phyloP scores from a whole-genome alignment of 2,329 filamentous ascomycete genomes.

The Fusarium concolor region DNA sequence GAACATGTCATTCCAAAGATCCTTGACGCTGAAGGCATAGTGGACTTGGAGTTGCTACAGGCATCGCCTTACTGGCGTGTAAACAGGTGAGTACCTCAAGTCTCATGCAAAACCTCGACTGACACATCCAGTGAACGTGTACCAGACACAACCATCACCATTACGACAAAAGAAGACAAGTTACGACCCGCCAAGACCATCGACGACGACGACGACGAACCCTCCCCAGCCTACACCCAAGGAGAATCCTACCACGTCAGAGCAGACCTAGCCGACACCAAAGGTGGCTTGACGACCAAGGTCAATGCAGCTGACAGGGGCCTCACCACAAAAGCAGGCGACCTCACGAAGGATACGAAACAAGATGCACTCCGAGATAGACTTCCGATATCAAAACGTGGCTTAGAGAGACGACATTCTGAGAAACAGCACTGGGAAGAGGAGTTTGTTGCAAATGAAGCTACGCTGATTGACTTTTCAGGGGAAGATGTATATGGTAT shows the following conservation, averaged over 20 bases:
- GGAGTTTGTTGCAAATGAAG: conserved; percentile 35
- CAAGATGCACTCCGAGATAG: conserved; percentile 10
- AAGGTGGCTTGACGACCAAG: background rate
- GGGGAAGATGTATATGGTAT: conserved; percentile 25
- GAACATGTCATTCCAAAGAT: conserved; percentile 29
- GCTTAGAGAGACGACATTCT: conserved; percentile 19
- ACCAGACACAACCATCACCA: conserved; percentile 25
- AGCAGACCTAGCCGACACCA: conserved; percentile 12
- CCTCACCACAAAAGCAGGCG: background rate
- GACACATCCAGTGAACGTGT: conserved; percentile 24
- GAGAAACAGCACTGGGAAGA: conserved; percentile 31
- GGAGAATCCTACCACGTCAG: conserved; percentile 18
- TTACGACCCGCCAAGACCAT: conserved; percentile 26
- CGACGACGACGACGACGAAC: conserved; percentile 27
- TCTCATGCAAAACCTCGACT: background rate
- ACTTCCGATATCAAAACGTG: conserved; percentile 30
- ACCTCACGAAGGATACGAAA: conserved; percentile 2
- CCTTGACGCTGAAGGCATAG: conserved; percentile 33
- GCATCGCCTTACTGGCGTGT: conserved; percentile 34
- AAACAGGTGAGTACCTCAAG: conserved; percentile 19
- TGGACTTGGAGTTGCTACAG: conserved; percentile 29
- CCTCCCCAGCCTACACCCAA: conserved; percentile 17
- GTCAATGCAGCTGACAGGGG: background rate
- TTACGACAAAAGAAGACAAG: conserved; percentile 17
- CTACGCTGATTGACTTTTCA: conserved; percentile 38